phyloP scores from a whole-genome alignment of 148 eudicot genomes.

The Silene uniflora region DNA sequence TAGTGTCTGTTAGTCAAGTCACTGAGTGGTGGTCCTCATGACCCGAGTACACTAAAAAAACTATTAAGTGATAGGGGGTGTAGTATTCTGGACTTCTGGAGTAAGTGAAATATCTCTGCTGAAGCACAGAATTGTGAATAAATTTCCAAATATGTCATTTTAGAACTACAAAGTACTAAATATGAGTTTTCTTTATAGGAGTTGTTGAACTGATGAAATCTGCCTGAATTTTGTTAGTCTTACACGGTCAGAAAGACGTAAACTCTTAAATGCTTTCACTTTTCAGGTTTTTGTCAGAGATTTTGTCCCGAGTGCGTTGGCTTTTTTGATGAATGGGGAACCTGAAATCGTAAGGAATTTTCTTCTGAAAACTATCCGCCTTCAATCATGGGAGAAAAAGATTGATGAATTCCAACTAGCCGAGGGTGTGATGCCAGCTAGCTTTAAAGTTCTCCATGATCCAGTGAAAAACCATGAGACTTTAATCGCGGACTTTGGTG shows the following conservation, averaged over 20 bases:
- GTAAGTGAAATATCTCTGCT: too few species aligned
- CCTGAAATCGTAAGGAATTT: conserved; percentile 90
- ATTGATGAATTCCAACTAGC: conserved; percentile 85
- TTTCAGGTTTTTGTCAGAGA: conserved; percentile 90
- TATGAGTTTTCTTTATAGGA: too few species aligned
- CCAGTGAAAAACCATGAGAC: conserved; percentile 77
- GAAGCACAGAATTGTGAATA: too few species aligned
- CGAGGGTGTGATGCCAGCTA: conserved; percentile 99
- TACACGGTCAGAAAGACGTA: background rate
- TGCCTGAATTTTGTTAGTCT: background rate
- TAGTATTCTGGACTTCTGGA: too few species aligned
- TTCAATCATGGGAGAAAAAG: conserved; percentile 93
- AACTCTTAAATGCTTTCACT: conserved; percentile 1
- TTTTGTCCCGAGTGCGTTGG: conserved; percentile 96
- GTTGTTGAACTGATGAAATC: background rate
- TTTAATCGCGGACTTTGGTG: conserved; percentile 94
- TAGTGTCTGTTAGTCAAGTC: too few species aligned
- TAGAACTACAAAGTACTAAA: too few species aligned
- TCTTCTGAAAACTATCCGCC: conserved; percentile 81
- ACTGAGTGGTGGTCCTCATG: too few species aligned
- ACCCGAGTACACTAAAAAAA: too few species aligned
- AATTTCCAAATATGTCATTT: too few species aligned
- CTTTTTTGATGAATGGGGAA: conserved; percentile 94
- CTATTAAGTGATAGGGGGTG: too few species aligned
- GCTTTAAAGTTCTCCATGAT: conserved; percentile 88